Percentiles rank a stretch among this genome's conserved stretches.
phyloP scores from a whole-genome alignment of 306 rosid genomes.

The Prunus kanzakura region DNA sequence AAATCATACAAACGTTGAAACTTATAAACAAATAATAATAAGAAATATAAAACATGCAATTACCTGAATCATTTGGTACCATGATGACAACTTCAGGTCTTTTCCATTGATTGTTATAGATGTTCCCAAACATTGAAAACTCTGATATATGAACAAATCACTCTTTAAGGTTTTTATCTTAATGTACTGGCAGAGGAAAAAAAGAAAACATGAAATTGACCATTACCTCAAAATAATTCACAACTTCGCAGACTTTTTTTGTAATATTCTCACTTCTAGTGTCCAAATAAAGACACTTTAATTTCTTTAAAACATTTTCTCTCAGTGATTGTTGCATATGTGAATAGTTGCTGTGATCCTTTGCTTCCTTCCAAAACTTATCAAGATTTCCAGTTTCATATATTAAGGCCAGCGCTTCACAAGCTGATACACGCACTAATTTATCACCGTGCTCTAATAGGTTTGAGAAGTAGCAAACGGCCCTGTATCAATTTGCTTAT shows the following conservation, averaged over 20 bases:
- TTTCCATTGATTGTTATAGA: slow-evolving; percentile 11
- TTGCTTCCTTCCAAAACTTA: slow-evolving; percentile 25
- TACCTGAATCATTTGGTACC: slow-evolving; percentile 42
- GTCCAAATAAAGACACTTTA: slow-evolving; percentile 3
- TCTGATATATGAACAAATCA: slow-evolving; percentile 5
- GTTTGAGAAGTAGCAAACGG: slow-evolving; percentile 16
- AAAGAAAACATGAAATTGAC: neutral
- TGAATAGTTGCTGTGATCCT: slow-evolving; percentile 2
- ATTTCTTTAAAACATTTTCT: slow-evolving; percentile 9
- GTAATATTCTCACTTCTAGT: neutral
- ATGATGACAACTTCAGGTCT: slow-evolving; percentile 19
- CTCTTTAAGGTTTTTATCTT: neutral
- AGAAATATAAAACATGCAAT: neutral
- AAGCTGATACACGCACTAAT: slow-evolving; percentile 18
- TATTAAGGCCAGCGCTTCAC: slow-evolving; percentile 36
- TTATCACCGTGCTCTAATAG: slow-evolving; percentile 28
- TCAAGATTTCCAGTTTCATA: slow-evolving; percentile 25
- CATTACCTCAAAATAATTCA: slow-evolving; percentile 20
- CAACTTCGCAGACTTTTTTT: slow-evolving; percentile 1
- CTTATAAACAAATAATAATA: neutral
- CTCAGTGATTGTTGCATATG: slow-evolving; percentile 1
- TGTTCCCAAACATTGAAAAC: slow-evolving; percentile 9
- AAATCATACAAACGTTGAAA: neutral
- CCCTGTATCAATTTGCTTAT: slow-evolving; percentile 18
- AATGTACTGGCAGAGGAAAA: neutral